Base-by-base conservation (phyloP, 1,139 yeast genomes). In the Hyphopichia burtonii region DNA sequence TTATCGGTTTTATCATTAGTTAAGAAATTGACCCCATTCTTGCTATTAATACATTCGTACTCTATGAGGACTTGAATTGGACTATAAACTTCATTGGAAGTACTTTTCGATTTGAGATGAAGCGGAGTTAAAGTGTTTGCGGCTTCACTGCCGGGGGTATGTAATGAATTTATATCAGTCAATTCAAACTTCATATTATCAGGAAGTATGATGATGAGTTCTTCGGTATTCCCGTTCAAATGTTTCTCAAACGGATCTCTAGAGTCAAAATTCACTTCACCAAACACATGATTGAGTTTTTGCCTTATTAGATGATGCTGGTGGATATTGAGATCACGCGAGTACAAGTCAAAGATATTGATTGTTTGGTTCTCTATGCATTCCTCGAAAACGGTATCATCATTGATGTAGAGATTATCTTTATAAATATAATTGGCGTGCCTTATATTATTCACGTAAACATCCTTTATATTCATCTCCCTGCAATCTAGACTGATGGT, bases 401-500 rank as follows among this genome's bases (percentile, higher is more conserved):
- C 71, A 47, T 72, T 71, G 31, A 73, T 63, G 47, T 70, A 66
- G 18, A 73, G 53, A 39, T 63, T 51, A 51, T 73, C 68, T 47
- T 68, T 60, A 59, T 72, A 66, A 8, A 70, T 53, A 42, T 68
- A 75, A 43, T 68, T 68, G 30, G 60, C 48, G 40, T 52, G 59
- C 38, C 63, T 58, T 39, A 63, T 44, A 45, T 63, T 52, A 59
- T 91, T 89, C 37, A 93, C 78, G 36, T 69, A 69, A 9, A 89
- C 83, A 31, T 79, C 78, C 27, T 74, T 74, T 34, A 91, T 78
- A 37, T 67, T 68, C 66, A 89, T 77, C 46, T 88, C 91, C 44
- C 96, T 80, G 49, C 96, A 88, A 59, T 93, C 98, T 41, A 93
- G 68, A 42, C 79, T 78, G 27, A 93, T 71, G 12, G 71, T 68